A percentile compares a stretch with the other conserved stretches of the same genome.
These are phyloP conservation scores for Fusarium poae DNA, from an alignment of 2,329 filamentous ascomycete species.

Conservation along the genomic window DNA sequence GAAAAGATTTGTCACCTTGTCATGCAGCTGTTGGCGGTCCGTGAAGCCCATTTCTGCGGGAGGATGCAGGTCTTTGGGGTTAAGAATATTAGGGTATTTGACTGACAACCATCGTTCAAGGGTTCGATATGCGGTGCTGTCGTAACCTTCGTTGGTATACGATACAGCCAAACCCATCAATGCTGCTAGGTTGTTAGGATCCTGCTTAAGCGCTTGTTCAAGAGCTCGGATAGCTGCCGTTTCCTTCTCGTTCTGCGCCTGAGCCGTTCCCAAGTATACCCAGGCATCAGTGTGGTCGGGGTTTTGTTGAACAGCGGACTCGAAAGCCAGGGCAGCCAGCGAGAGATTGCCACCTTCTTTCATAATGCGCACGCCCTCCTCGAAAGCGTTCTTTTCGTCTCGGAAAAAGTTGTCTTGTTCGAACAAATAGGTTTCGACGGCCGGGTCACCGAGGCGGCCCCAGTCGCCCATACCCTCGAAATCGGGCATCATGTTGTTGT, in stretches of 20 bases:
- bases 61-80: slow-evolving; percentile 77
- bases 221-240: slow-evolving; percentile 93
- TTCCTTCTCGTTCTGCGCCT: slow-evolving; percentile 99
- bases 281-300: slow-evolving; percentile 90
- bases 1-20: slow-evolving; percentile 90
- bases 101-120: slow-evolving; percentile 96
- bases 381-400: slow-evolving; percentile 84
- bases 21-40: slow-evolving; percentile 88
- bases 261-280: slow-evolving; percentile 90
- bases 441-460: slow-evolving; percentile 76
- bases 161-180: slow-evolving; percentile 96
- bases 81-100: slow-evolving; percentile 88
- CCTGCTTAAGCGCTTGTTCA: slow-evolving; percentile 89
- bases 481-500: slow-evolving; percentile 67
- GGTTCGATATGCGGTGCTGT: slow-evolving; percentile 95
- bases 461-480: slow-evolving; percentile 77
- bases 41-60: slow-evolving; percentile 93
- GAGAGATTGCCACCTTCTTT: slow-evolving; percentile 93
- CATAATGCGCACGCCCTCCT: slow-evolving; percentile 94
- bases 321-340: slow-evolving; percentile 92
- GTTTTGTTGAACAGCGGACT: slow-evolving; percentile 93
- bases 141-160: slow-evolving; percentile 99
- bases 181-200: slow-evolving; percentile 87
- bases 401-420: slow-evolving; percentile 94
- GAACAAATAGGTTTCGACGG: slow-evolving; percentile 91